These are phyloP conservation scores for Cylindrotheca closterium DNA, from an alignment of 108 stramenopile species.

Conservation along the genomic window DNA sequence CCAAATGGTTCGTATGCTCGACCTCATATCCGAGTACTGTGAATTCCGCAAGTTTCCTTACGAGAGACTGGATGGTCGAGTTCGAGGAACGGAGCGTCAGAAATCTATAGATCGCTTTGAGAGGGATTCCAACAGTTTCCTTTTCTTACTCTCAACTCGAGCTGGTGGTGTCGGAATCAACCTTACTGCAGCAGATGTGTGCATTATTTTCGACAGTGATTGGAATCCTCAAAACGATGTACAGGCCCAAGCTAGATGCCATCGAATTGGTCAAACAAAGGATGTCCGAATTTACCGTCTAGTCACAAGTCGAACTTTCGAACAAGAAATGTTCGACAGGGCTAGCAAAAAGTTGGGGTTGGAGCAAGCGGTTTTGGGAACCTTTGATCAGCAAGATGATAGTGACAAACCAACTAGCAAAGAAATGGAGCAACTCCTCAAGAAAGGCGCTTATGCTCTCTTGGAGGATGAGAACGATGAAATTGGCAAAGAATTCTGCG, in stretches of 20 bases:
- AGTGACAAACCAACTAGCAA: conserved; percentile 86
- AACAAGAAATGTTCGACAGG: conserved; percentile 98
- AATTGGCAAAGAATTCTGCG: conserved; percentile 76
- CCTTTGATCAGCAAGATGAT: conserved; percentile 84
- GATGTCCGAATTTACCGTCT: conserved; percentile 96
- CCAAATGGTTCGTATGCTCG: conserved; percentile 96
- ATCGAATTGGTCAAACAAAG: conserved; percentile 98
- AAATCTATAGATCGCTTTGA: conserved; percentile 98
- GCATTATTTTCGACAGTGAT: conserved; percentile 90
- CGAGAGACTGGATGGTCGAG: conserved; percentile 88
- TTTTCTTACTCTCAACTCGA: conserved; percentile 86
- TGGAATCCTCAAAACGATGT: conserved; percentile 99
- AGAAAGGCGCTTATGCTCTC: conserved; percentile 91
- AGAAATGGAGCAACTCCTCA: conserved; percentile 93
- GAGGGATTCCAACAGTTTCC: conserved; percentile 79
- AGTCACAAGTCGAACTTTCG: conserved; percentile 95
- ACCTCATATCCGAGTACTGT: conserved; percentile 93
- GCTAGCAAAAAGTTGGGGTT: conserved; percentile 97
- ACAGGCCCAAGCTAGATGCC: conserved; percentile 97
- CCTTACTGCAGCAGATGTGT: conserved; percentile 93
- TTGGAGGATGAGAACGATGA: conserved; percentile 87
- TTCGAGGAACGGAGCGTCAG: conserved; percentile 95
- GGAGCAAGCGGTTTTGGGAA: conserved; percentile 98
- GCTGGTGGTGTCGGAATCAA: conserved; percentile 98
- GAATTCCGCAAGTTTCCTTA: conserved; percentile 84